Base-by-base conservation (phyloP, 1,139 yeast genomes). In the Suhomyces panamericanus region DNA sequence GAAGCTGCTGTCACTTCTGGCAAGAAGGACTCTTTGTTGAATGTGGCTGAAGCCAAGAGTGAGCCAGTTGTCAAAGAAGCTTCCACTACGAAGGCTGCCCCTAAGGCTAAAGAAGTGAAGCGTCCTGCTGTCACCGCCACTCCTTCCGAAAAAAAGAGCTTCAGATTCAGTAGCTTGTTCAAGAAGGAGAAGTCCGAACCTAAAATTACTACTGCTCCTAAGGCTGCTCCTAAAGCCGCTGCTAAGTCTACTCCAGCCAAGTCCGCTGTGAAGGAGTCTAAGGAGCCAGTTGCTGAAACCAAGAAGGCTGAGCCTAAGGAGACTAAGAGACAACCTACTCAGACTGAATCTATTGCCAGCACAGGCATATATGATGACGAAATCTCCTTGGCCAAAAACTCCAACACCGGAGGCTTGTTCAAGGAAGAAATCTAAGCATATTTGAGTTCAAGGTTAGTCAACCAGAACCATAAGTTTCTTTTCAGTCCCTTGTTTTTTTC, bases 351-450 rank as follows among this genome's bases (percentile, higher is more conserved):
- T 16, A 35, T 38, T n/a, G 42, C 47, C 22, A 52, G 44, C 37
- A 43, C 50, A 34, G 49, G 39, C 11, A 51, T 55, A 31, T 56
- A 48, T 32, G 65, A 57, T 33, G 72, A 69, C 38, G 73, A 67
- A 22, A 56, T 64, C 36, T 64, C 71, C 6, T 59, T 69, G 31
- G 61, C 59, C 37, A 46, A 43, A 16, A 37, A 33, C 22, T 49
- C 60, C 40, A 61, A 62, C 42, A 55, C 64, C 48, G 73, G 74
- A 29, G 77, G 78, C 2, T 55, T 73, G 34, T 73, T 73, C 55
- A 73, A 70, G 52, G 78, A 73, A 55, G 78, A 73, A 53, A 69
- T 73, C 50, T 72, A 58, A 45, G 30, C 32, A 14, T 32, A 17
- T 24, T 12, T 22, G 14, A 8, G n/a, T 28, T 39, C 31, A 17